Percentiles rank a stretch among this genome's conserved stretches.
These are phyloP conservation scores for Termitomyces sp. DNA, from an alignment of 768 basidiomycete genomes.

Conservation along the genomic window DNA sequence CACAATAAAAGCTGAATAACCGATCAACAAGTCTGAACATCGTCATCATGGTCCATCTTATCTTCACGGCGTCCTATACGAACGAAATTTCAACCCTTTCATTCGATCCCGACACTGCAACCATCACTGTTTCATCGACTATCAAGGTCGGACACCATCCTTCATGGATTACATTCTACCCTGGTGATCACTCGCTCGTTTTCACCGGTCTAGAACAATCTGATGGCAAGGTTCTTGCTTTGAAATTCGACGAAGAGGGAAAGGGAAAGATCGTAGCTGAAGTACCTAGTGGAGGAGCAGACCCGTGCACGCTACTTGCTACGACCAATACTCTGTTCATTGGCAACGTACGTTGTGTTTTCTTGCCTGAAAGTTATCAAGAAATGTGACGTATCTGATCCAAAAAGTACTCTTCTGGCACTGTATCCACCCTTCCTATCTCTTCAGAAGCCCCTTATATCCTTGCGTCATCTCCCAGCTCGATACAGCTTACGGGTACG, in stretches of 20 bases:
- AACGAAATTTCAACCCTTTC: slow-evolving; percentile 54
- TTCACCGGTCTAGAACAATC: slow-evolving; percentile 63
- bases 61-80: slow-evolving; percentile 64
- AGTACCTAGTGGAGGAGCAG: slow-evolving; percentile 47
- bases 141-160: slow-evolving; percentile 56
- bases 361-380: neutral
- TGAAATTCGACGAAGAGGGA: slow-evolving; percentile 52
- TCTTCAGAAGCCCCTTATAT: slow-evolving; percentile 43
- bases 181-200: slow-evolving; percentile 48
- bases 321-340: slow-evolving; percentile 53
- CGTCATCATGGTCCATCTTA: slow-evolving; percentile 32
- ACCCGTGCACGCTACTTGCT: slow-evolving; percentile 61
- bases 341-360: slow-evolving; percentile 57
- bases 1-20: slow-evolving; percentile 12
- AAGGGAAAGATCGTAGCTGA: slow-evolving; percentile 45
- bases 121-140: slow-evolving; percentile 38
- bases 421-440: slow-evolving; percentile 50
- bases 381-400: neutral
- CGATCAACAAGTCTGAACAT: slow-evolving; percentile 4
- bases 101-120: slow-evolving; percentile 48
- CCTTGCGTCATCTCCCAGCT: slow-evolving; percentile 23
- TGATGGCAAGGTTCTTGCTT: slow-evolving; percentile 57
- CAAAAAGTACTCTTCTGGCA: slow-evolving; percentile 64
- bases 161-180: slow-evolving; percentile 71
- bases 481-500: slow-evolving; percentile 39